A percentile compares a stretch with the other conserved stretches of the same genome.
Evolutionary conservation across 768 basidiomycete species (phyloP).

Genomic region (Kwoniella heveanensis): DNA sequence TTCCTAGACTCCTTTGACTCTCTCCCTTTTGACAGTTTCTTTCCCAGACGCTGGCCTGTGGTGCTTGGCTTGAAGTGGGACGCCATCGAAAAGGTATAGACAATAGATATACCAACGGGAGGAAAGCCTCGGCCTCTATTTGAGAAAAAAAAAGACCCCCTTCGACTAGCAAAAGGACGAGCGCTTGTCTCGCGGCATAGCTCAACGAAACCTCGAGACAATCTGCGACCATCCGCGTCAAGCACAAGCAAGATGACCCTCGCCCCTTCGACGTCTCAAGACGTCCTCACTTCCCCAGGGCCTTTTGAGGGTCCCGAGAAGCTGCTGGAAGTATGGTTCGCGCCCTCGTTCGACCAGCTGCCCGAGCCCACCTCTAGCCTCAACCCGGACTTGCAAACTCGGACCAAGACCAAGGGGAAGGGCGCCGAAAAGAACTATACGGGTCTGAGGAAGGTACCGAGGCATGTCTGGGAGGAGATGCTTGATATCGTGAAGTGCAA

Average conservation of each 20-base stretch:
- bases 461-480: conserved; percentile 91
- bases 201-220: no score
- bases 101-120: no score
- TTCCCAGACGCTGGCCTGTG: no score
- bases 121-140: no score
- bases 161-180: no score
- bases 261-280: conserved; percentile 6
- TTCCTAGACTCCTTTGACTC: neutral
- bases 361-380: conserved; percentile 50
- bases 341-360: conserved; percentile 69
- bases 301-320: conserved; percentile 74
- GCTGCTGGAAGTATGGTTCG: conserved; percentile 96
- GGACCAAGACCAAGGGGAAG: conserved; percentile 41
- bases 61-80: no score
- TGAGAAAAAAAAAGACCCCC: no score
- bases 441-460: conserved; percentile 76
- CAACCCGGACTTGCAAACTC: neutral
- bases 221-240: neutral
- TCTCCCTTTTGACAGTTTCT: neutral
- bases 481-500: conserved; percentile 95
- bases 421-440: conserved; percentile 58
- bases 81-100: no score
- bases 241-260: conserved; percentile 12
- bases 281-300: conserved; percentile 16
- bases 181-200: no score